Evolutionary conservation across 176 grass and related monocot genomes (phyloP).

Genomic region (Aegilops longissima): DNA sequence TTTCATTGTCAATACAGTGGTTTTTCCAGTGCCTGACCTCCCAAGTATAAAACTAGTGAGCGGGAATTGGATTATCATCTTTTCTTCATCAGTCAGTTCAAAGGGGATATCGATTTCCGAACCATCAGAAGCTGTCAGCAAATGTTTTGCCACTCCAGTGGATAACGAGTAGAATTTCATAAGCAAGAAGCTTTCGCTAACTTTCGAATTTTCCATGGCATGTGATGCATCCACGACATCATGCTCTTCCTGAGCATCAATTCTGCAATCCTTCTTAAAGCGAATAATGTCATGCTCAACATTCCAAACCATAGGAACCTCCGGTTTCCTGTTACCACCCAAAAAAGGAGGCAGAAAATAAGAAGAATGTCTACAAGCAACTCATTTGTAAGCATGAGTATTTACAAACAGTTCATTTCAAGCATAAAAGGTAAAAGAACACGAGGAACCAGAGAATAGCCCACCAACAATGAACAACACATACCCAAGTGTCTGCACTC

Average conservation of each 20-base stretch:
- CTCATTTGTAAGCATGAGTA: background rate
- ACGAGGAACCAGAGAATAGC: background rate
- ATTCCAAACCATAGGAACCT: constrained; percentile 71
- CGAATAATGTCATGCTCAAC: constrained; percentile 35
- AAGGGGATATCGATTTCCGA: constrained; percentile 74
- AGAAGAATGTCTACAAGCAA: background rate
- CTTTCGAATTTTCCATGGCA: constrained; percentile 79
- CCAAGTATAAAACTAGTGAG: constrained; percentile 79
- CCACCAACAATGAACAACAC: constrained; percentile 15
- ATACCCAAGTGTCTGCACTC: constrained; percentile 47
- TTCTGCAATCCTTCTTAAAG: constrained; percentile 45
- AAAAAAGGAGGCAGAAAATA: constrained; percentile 24
- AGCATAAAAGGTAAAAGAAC: background rate
- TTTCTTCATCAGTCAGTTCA: constrained; percentile 82
- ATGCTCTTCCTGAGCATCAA: constrained; percentile 30
- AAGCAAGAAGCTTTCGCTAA: constrained; percentile 76
- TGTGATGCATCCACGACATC: constrained; percentile 23
- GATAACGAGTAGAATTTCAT: constrained; percentile 94
- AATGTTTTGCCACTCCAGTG: constrained; percentile 63
- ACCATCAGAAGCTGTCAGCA: constrained; percentile 79
- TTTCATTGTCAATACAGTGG: constrained; percentile 80
- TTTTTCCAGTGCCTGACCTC: constrained; percentile 88
- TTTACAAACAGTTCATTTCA: background rate
- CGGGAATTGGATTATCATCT: constrained; percentile 66
- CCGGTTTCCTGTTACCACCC: constrained; percentile 51